Conservation (phyloP, 1,139 yeast species). For the Suhomyces wounanorum region DNA sequence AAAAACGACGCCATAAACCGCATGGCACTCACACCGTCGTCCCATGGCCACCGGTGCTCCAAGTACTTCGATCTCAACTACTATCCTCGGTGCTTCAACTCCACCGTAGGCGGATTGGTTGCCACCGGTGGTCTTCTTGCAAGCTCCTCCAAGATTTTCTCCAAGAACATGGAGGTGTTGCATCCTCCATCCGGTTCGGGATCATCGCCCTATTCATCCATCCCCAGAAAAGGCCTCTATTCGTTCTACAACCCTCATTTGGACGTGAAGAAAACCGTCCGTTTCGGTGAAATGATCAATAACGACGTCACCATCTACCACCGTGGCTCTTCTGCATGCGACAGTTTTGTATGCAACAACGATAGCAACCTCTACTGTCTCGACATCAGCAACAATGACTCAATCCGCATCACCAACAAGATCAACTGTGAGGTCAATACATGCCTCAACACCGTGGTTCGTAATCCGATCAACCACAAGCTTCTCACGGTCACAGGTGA, state of each 20-base stretch:
- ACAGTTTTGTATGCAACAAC: conserved; percentile 76
- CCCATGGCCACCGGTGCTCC: conserved; percentile 12
- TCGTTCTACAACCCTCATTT: conserved; percentile 56
- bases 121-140: conserved; percentile 72
- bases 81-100: conserved; percentile 72
- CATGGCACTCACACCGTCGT: conserved; percentile 22
- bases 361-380: conserved; percentile 71
- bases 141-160: conserved; percentile 22
- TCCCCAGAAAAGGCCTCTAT: conserved; percentile 57
- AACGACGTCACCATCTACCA: conserved; percentile 70
- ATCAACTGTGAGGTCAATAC: conserved; percentile 43
- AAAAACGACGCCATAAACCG: conserved; percentile 34
- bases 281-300: conserved; percentile 79
- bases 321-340: conserved; percentile 40
- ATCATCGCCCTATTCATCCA: conserved; percentile 7
- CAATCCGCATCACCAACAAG: conserved; percentile 34
- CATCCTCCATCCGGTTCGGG: conserved; percentile 19
- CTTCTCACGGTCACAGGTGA: conserved; percentile 47
- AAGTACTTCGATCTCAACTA: conserved; percentile 48
- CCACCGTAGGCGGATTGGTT: conserved; percentile 56
- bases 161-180: conserved; percentile 31
- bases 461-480: conserved; percentile 32
- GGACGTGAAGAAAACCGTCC: conserved; percentile 49
- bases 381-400: conserved; percentile 53
- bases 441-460: conserved; percentile 43